Base-by-base conservation (phyloP, 1,139 yeast species). In the Geotrichum australiense region DNA sequence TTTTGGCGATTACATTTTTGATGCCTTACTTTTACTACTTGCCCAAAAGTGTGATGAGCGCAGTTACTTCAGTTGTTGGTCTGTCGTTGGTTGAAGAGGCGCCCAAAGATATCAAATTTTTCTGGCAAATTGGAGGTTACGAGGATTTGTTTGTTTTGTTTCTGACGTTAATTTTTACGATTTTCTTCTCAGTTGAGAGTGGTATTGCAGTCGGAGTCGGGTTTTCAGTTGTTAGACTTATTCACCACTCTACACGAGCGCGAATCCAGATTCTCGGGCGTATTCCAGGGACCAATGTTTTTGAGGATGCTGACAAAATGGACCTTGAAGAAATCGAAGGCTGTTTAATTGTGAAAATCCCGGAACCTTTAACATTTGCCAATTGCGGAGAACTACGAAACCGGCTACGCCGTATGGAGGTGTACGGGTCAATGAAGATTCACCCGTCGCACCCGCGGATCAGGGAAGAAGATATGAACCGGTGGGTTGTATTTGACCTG, bases 301-400 rank as follows among this genome's bases (percentile, higher is more conserved):
- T 84, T 57, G 72, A 81, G 31, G 84, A 86, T 59, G 91, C 95
- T 0, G 95, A 87, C 60, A 56, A 56, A 15, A 47, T 54, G 26
- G 57, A 62, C 1, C 57, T 60, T 7, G 91, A 84, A 55, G 89
- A 85, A 50, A 70, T 85, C 35, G 91, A 84, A 55, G 94, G 94
- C 1, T 84, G 94, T 54, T 67, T 91, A 39, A 81, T 89, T 35
- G 82, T 89, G 25, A 85, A 81, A 52, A 78, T 91, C 29, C 94
- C 97, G 0, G 97, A 91, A 56, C 96, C 97, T 1, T 66, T 91
- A 45, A 86, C 94, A 1, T 91, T 91, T 61, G 87, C 96, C 29
- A 91, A 91, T 57, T 76, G 94, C 14, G 84, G 81, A 47, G 96
- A 89, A 57, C 67, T 91, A 51, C 77, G 83, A 47, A 70, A 80